Base-by-base conservation (phyloP, 73 alveolate genomes). In the Halteria grandinella region DNA sequence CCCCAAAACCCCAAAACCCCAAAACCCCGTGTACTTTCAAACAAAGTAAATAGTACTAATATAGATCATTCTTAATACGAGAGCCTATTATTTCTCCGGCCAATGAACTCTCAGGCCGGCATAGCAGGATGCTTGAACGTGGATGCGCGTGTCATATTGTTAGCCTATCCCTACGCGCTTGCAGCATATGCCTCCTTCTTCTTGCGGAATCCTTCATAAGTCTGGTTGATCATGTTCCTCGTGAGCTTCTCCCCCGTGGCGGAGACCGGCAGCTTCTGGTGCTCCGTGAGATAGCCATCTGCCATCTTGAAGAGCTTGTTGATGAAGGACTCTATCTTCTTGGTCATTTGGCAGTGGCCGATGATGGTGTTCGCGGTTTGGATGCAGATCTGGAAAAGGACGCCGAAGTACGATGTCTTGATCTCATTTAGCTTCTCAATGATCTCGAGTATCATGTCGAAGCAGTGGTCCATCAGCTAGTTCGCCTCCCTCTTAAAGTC, bases 401-500 rank as follows among this genome's bases (percentile, higher is more conserved):
- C 39, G 18, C 40, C 79, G 45, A 21, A 55, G 70, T 59, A 34
- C 59, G 4, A 31, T 17, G 37, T 23, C 58, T 43, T 55, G 36
- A 29, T 34, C 17, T 57, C 79, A 75, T 47, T 58, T 1, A 59
- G 58, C 18, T 50, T 34, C 18, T 74, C 57, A 7, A 75, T 39
- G 32, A 14, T 58, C 43, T 75, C 87, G 1, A 75, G 77, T 14
- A 75, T 59, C 57, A 40, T 45, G 29, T 55, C 63, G 37, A 75
- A 59, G 41, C 70, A 39, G 36, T 58, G 44, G 59, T 75, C 95
- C 58, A 89, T 69, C 45, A 91, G 58, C 43, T 57, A 47, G 58
- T 77, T 60, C 21, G 88, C 82, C 39, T 82, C 91, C 48, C 54
- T 51, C 57, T 69, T 85, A 83, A 88, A 93, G 36, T 79, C 75